phyloP scores from a whole-genome alignment of 768 basidiomycete genomes.

The Gelatoporia subvermispora region DNA sequence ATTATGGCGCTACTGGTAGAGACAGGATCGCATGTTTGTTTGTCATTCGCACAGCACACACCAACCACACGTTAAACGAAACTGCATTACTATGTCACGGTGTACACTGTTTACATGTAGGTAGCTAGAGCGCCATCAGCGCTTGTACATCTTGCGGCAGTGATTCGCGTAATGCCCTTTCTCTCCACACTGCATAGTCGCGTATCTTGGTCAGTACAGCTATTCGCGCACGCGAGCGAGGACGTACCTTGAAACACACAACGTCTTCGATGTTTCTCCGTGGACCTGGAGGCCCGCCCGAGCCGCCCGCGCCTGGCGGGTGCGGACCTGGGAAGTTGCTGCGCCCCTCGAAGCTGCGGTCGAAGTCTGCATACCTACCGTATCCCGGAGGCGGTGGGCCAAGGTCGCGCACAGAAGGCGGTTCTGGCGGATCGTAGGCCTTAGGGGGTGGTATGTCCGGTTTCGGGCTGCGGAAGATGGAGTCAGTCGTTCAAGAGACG shows the following conservation, averaged over 20 bases:
- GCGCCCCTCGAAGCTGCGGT: constrained; percentile 42
- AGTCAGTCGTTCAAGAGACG: constrained; percentile 6
- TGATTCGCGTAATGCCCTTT: constrained; percentile 95
- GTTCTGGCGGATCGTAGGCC: constrained; percentile 74
- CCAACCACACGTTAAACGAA: too few relatives aligned
- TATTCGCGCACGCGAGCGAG: constrained; percentile 1
- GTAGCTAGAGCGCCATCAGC: constrained; percentile 1
- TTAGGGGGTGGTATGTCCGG: constrained; percentile 62
- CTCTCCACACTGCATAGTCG: constrained; percentile 64
- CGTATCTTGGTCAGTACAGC: background rate
- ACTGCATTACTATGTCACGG: too few relatives aligned
- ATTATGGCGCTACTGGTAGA: too few relatives aligned
- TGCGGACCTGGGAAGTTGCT: constrained; percentile 18
- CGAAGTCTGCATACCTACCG: constrained; percentile 77
- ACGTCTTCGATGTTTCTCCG: constrained; percentile 81
- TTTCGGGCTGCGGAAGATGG: constrained; percentile 57
- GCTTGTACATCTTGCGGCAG: constrained; percentile 52
- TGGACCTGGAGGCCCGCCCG: constrained; percentile 32
- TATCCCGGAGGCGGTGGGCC: constrained; percentile 92
- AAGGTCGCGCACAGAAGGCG: constrained; percentile 70
- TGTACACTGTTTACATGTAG: background rate
- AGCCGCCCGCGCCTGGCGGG: constrained; percentile 23
- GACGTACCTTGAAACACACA: constrained; percentile 78
- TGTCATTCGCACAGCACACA: too few relatives aligned
- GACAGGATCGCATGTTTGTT: too few relatives aligned